Conservation (phyloP, 495 filamentous ascomycete species). For the Neurospora tetraspora region DNA sequence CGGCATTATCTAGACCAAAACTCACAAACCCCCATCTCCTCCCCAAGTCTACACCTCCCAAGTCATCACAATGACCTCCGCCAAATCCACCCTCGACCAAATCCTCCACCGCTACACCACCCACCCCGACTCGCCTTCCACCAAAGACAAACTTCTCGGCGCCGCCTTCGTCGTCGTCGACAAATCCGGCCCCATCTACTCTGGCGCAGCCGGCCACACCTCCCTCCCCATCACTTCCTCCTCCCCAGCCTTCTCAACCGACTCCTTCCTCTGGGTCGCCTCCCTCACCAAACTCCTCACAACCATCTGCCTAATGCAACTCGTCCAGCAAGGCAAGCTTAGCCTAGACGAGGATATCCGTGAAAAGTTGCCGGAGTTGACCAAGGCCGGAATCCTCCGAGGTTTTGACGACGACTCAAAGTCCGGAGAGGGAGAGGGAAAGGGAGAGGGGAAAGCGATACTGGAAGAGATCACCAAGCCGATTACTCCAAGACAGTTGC, state of each 20-base stretch:
- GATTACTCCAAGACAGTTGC: conserved; percentile 22
- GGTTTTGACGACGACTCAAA: conserved; percentile 16
- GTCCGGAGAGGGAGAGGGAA: no score
- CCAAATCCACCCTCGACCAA: conserved; percentile 15
- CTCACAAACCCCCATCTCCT: neutral
- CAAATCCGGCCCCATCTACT: conserved; percentile 17
- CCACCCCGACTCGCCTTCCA: conserved; percentile 2
- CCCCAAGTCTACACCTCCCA: neutral
- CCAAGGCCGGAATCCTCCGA: conserved; percentile 9
- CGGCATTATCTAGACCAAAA: no score
- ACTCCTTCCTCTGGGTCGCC: conserved; percentile 41
- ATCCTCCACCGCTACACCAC: conserved; percentile 16
- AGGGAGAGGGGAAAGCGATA: conserved; percentile 13
- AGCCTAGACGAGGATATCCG: conserved; percentile 17
- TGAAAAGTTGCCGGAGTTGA: conserved; percentile 14
- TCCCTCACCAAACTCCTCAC: conserved; percentile 23
- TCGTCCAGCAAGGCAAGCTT: conserved; percentile 14
- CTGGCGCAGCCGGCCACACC: conserved; percentile 15
- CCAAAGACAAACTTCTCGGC: conserved; percentile 21
- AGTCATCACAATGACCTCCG: neutral
- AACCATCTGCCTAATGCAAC: conserved; percentile 12
- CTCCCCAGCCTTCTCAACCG: conserved; percentile 18
- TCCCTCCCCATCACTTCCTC: neutral
- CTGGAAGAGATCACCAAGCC: conserved; percentile 15
- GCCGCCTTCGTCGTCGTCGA: conserved; percentile 19